A percentile compares a stretch with the other conserved stretches of the same genome.
Conservation (phyloP, 805 yeast species). For the Alloascoidea africana region DNA sequence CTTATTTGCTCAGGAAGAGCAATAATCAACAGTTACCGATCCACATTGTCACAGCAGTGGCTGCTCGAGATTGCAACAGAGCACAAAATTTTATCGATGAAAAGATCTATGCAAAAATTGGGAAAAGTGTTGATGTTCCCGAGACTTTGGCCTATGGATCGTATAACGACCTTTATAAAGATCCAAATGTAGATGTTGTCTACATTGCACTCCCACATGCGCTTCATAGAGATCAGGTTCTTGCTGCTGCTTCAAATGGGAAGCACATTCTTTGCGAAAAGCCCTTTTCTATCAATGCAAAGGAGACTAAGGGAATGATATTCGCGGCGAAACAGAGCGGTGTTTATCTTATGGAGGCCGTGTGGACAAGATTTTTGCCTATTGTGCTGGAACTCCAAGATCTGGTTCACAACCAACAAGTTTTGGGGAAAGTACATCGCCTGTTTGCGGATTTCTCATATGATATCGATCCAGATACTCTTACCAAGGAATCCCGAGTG, state of each 20-base stretch:
- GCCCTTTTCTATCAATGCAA: constrained; percentile 32
- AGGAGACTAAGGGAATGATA: constrained; percentile 26
- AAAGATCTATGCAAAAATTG: background rate
- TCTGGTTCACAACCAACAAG: constrained; percentile 23
- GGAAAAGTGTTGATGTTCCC: background rate
- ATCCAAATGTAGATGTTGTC: constrained; percentile 29
- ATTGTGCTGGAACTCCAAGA: constrained; percentile 20
- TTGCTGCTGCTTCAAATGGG: constrained; percentile 25
- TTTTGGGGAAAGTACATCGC: constrained; percentile 31
- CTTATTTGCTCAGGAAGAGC: too few relatives aligned
- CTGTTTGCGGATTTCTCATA: constrained; percentile 27
- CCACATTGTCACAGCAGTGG: too few relatives aligned
- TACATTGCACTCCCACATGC: constrained; percentile 43
- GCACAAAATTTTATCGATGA: constrained; percentile 8
- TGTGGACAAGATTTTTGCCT: constrained; percentile 44
- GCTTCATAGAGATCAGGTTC: constrained; percentile 30
- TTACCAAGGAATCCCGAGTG: constrained; percentile 22
- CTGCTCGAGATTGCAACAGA: constrained; percentile 8
- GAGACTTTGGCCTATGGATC: constrained; percentile 9
- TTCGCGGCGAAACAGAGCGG: constrained; percentile 27
- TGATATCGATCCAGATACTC: constrained; percentile 18
- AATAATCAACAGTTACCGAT: too few relatives aligned
- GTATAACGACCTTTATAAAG: constrained; percentile 30
- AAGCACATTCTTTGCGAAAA: constrained; percentile 41
- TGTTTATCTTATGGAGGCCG: constrained; percentile 40